A percentile compares a stretch with the other conserved stretches of the same genome.
Evolutionary conservation across 176 grass and related monocot species (phyloP).

Genomic region (Carex cristatella): DNA sequence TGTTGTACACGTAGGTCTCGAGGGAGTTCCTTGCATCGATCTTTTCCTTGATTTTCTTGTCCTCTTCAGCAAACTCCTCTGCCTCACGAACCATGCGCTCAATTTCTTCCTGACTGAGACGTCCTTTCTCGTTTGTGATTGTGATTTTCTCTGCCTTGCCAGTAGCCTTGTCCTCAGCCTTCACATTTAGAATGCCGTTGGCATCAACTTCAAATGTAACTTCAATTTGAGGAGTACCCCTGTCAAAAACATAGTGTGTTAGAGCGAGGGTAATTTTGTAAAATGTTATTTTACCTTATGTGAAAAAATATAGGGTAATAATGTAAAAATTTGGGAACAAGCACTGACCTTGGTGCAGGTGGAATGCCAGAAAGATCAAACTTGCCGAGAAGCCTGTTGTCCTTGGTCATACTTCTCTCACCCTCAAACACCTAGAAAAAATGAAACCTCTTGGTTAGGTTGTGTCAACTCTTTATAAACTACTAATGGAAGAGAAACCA

Average conservation of each 20-base stretch:
- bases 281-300: not conserved
- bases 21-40: conserved; percentile 44
- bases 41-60: conserved; percentile 45
- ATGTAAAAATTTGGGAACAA: not conserved
- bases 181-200: conserved; percentile 45
- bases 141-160: conserved; percentile 52
- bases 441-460: not conserved
- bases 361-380: conserved; percentile 60
- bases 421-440: conserved; percentile 47
- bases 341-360: conserved; percentile 39
- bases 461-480: not conserved
- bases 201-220: conserved; percentile 52
- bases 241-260: not conserved
- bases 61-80: conserved; percentile 49
- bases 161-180: conserved; percentile 48
- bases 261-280: not conserved
- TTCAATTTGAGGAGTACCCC: conserved; percentile 50
- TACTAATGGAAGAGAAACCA: not conserved
- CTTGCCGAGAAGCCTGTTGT: conserved; percentile 48
- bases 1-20: conserved; percentile 52
- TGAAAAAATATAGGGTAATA: not conserved
- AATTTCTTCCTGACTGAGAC: conserved; percentile 49
- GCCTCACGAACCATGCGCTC: conserved; percentile 48
- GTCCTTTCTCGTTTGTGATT: conserved; percentile 50
- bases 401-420: conserved; percentile 60